phyloP scores from a whole-genome alignment of 225 moss, liverwort and hornwort species.

The Marchantia paleacea region DNA sequence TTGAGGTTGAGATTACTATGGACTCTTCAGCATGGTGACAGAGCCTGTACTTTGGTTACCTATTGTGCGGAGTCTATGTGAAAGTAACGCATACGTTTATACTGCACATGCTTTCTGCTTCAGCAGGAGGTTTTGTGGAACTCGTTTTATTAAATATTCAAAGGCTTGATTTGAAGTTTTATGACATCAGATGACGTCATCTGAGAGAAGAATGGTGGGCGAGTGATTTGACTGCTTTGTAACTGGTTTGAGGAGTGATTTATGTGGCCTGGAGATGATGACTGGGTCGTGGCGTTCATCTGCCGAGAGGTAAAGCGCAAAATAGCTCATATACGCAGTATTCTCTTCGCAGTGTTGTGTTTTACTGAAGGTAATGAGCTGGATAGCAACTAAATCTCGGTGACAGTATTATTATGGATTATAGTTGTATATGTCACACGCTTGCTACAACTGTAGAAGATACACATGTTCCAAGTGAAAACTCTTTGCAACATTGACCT shows the following conservation, averaged over 20 bases:
- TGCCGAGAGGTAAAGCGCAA: neutral
- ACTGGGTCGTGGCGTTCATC: neutral
- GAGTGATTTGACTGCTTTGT: constrained; percentile 1
- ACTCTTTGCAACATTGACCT: no score
- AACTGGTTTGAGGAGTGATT: neutral
- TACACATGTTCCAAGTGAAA: no score
- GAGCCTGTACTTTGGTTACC: no score
- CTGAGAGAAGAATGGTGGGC: constrained; percentile 16
- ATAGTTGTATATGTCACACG: no score
- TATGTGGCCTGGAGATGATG: neutral
- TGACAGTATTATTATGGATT: no score
- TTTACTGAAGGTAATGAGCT: no score
- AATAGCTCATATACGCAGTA: neutral
- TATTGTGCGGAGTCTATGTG: neutral
- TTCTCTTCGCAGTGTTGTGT: no score
- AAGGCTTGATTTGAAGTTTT: constrained; percentile 11
- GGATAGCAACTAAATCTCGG: no score
- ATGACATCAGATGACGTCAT: constrained; percentile 12
- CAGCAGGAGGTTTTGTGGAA: neutral
- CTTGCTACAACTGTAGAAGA: no score
- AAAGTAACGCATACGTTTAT: neutral
- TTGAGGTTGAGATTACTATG: neutral
- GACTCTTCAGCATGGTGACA: neutral
- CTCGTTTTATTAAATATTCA: neutral
- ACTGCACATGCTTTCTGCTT: neutral